Percentiles rank a stretch among this genome's conserved stretches.
phyloP scores from a whole-genome alignment of 148 eudicot species.

The Selenicereus undatus region DNA sequence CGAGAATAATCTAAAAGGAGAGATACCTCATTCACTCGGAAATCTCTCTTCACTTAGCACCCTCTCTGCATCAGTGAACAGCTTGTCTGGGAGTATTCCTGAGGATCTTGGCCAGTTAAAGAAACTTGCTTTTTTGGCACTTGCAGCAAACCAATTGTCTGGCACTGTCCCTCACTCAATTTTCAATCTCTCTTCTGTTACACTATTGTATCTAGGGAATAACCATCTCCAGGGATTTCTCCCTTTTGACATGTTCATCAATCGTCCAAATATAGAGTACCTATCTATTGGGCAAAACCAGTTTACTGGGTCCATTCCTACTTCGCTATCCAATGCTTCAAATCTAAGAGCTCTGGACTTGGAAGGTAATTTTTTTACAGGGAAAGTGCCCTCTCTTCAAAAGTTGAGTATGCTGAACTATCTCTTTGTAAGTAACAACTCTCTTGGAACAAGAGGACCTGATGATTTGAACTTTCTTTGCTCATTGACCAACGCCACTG shows the following conservation, averaged over 20 bases:
- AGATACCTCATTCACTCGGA: no score
- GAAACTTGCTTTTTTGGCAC: neutral
- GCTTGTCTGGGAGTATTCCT: neutral
- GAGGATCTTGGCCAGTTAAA: neutral
- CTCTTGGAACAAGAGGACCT: conserved; percentile 1
- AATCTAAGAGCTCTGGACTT: neutral
- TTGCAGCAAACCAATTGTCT: neutral
- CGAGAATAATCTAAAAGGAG: no score
- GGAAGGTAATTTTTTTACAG: neutral
- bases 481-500: conserved; percentile 8
- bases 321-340: conserved; percentile 29
- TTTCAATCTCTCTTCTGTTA: conserved; percentile 30
- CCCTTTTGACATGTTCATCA: conserved; percentile 21
- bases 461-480: conserved; percentile 12
- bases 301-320: conserved; percentile 29
- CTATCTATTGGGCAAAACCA: conserved; percentile 14
- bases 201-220: neutral
- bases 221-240: conserved; percentile 27
- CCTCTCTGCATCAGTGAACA: neutral
- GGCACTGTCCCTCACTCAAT: conserved; percentile 25
- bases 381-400: neutral
- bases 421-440: neutral
- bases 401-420: neutral
- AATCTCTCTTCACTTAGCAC: no score
- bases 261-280: conserved; percentile 15